Evolutionary conservation across 228 moss, liverwort and hornwort species (phyloP).

Genomic region (Sphagnum magellanicum): DNA sequence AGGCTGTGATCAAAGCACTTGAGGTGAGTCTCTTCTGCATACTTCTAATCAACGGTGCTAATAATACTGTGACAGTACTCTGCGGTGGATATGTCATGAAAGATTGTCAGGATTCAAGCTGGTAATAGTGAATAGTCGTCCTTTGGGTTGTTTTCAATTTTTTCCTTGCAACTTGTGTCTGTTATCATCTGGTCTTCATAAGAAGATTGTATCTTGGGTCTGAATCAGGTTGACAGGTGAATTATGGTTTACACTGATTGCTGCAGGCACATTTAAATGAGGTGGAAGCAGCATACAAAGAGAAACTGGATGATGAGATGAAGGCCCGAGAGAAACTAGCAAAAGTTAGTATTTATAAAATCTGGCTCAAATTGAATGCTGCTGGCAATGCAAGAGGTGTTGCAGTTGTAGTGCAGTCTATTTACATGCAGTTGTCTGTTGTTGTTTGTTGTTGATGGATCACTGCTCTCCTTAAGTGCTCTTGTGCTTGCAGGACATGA

Average conservation of each 20-base stretch:
- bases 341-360: conserved; percentile 16
- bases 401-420: background rate
- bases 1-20: conserved; percentile 94
- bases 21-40: conserved; percentile 39
- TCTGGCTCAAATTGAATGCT: background rate
- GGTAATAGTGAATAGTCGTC: too few relatives aligned
- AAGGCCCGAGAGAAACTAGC: conserved; percentile 50
- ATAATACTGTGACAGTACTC: background rate
- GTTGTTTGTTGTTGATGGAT: too few relatives aligned
- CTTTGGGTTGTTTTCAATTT: too few relatives aligned
- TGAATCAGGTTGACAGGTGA: too few relatives aligned
- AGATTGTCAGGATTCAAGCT: too few relatives aligned
- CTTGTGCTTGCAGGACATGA: too few relatives aligned
- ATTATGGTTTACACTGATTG: background rate
- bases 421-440: too few relatives aligned
- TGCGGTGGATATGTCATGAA: background rate
- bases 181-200: too few relatives aligned
- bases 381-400: background rate
- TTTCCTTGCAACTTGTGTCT: too few relatives aligned
- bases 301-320: conserved; percentile 70
- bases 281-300: conserved; percentile 80
- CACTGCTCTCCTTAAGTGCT: too few relatives aligned
- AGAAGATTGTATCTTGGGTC: too few relatives aligned
- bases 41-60: background rate
- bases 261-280: conserved; percentile 78